Base-by-base conservation (phyloP, 2,329 filamentous ascomycete species). In the Aureobasidium leucospermi region DNA sequence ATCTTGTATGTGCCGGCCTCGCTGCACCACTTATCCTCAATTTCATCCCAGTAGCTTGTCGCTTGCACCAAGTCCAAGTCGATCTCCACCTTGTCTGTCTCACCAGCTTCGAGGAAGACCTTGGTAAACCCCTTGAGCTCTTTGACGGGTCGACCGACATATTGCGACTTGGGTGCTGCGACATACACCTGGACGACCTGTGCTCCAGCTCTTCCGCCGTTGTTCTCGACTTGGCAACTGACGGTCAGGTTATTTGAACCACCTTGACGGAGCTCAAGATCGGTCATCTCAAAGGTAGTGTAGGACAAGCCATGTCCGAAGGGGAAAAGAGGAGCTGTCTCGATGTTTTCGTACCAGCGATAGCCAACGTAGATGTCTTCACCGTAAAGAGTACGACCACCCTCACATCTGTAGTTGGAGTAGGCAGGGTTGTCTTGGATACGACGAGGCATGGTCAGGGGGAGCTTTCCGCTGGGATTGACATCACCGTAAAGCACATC, bases 331-430 rank as follows among this genome's bases (percentile, higher is more conserved):
- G 90, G 90, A 6, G 78, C 78, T 60, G 91, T 85, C 49, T 78
- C 77, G 53, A 85, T 72, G 68, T 86, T 87, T 75, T 95, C 90
- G 64, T 95, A 90, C 71, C 90, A 81, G 7, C 90, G 85, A 74
- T 96, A 95, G 74, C 96, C 91, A 64, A 94, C 85, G 68, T 90
- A 90, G 0, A 96, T 74, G 0, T 89, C 89, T 67, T 95, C 89
- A 1, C 84, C 75, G 67, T 87, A 89, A 63, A 89, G 76, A 31
- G 91, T 76, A 67, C 86, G 79, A 4, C 79, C 85, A 15, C 82
- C 84, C 1, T 83, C 79, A 0, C 90, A 90, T 64, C 51, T 38
- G 41, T 55, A 60, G 47, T 60, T 62, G 38, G 34, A 13, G 58
- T 60, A 58, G 48, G 61, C 45, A 28, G 63, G 32, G 48, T 91